Percentiles rank a stretch among this genome's conserved stretches.
These are phyloP conservation scores for Apostasia shenzhenica DNA, from an alignment of 106 monocot species.

Conservation along the genomic window DNA sequence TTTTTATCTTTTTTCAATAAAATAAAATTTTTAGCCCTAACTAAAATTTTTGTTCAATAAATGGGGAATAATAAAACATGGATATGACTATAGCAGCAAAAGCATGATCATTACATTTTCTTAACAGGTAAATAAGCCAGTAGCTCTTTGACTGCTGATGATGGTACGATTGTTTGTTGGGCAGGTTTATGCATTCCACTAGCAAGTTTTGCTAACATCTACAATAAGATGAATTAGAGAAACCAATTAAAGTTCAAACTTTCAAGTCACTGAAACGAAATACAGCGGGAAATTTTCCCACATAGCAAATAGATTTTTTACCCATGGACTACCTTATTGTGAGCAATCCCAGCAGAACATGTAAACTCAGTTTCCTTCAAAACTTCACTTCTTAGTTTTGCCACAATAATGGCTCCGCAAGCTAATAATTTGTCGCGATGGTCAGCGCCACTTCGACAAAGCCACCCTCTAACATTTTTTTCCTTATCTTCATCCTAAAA, in stretches of 20 bases:
- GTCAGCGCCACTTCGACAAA: constrained; percentile 46
- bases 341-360: constrained; percentile 98
- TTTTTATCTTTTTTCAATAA: too few species aligned
- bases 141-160: constrained; percentile 68
- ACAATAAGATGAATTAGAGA: constrained; percentile 7
- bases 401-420: constrained; percentile 90
- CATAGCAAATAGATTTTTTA: neutral
- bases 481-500: constrained; percentile 43
- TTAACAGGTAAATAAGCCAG: constrained; percentile 86
- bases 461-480: constrained; percentile 54
- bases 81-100: neutral
- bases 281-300: too few species aligned
- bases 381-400: constrained; percentile 66
- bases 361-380: constrained; percentile 75
- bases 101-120: constrained; percentile 66
- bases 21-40: too few species aligned
- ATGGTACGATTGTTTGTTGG: constrained; percentile 91
- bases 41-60: too few species aligned
- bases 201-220: constrained; percentile 97
- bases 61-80: neutral
- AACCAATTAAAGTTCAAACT: neutral
- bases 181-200: constrained; percentile 97
- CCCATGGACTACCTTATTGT: constrained; percentile 68
- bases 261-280: neutral
- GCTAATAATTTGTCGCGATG: constrained; percentile 75